Evolutionary conservation across 345 rosid species (phyloP).

Genomic region (Eucalyptus polyanthemos): DNA sequence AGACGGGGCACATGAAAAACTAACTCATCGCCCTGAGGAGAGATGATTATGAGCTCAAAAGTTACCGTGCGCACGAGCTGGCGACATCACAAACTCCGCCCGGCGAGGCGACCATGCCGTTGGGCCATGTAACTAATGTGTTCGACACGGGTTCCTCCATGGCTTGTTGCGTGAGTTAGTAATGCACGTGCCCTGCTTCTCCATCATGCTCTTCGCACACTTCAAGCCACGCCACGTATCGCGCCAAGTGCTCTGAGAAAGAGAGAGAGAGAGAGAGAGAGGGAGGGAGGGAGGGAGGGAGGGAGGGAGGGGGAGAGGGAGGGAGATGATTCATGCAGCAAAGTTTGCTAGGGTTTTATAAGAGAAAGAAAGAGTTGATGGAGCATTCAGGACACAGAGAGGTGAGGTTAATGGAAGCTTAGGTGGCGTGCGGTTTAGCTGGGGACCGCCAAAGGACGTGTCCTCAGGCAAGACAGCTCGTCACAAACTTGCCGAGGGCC

Average conservation of each 20-base stretch:
- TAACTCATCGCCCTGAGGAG: neutral
- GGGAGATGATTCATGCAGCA: neutral
- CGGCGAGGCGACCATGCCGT: neutral
- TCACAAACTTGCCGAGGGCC: neutral
- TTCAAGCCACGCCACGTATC: neutral
- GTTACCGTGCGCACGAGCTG: neutral
- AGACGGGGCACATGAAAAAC: neutral
- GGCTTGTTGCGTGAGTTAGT: neutral
- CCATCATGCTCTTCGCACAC: slow-evolving; percentile 76
- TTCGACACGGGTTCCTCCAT: neutral
- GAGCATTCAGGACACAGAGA: neutral
- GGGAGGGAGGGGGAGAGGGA: neutral
- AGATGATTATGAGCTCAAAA: neutral
- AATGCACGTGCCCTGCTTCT: slow-evolving; percentile 99
- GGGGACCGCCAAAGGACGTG: neutral
- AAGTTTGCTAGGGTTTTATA: neutral
- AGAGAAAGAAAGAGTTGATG: neutral
- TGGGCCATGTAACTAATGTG: neutral
- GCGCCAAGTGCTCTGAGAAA: neutral
- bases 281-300: neutral
- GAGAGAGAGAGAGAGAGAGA: neutral
- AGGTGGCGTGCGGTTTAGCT: neutral
- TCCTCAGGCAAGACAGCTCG: neutral
- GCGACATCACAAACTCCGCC: neutral
- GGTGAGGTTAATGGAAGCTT: neutral